Conservation (phyloP, 2,329 filamentous ascomycete species). For the Shiraia sp. region DNA sequence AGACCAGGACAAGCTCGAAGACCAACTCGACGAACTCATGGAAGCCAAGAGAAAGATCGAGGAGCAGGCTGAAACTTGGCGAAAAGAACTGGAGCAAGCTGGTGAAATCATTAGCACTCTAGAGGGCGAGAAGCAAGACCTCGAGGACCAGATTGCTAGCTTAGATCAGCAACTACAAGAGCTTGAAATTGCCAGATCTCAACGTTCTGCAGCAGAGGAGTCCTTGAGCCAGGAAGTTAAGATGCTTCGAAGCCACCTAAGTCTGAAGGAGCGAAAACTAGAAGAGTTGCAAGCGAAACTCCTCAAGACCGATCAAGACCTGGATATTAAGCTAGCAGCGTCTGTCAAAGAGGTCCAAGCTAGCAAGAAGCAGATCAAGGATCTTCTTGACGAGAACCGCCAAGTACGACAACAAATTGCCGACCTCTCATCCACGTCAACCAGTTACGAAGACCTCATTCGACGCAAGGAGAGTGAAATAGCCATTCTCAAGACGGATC, state of each 20-base stretch:
- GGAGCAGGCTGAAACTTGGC: slow-evolving; percentile 77
- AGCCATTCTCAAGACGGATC: slow-evolving; percentile 79
- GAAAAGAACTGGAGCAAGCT: slow-evolving; percentile 87
- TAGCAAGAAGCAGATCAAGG: slow-evolving; percentile 73
- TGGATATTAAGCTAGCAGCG: slow-evolving; percentile 79
- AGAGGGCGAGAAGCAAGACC: slow-evolving; percentile 80
- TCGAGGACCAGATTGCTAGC: slow-evolving; percentile 68
- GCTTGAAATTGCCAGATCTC: slow-evolving; percentile 69
- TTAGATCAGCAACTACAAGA: slow-evolving; percentile 74
- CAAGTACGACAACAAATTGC: slow-evolving; percentile 83
- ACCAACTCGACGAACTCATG: slow-evolving; percentile 87
- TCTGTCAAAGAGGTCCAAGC: slow-evolving; percentile 79
- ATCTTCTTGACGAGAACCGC: slow-evolving; percentile 78
- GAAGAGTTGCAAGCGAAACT: slow-evolving; percentile 85
- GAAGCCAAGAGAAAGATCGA: slow-evolving; percentile 88
- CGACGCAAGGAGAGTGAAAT: slow-evolving; percentile 94
- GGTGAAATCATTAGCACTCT: slow-evolving; percentile 82
- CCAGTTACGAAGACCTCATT: slow-evolving; percentile 92
- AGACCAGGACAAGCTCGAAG: slow-evolving; percentile 91
- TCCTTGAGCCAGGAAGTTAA: slow-evolving; percentile 81
- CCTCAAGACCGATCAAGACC: slow-evolving; percentile 82
- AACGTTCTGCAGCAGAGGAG: slow-evolving; percentile 76
- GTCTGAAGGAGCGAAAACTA: slow-evolving; percentile 85
- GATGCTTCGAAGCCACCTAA: slow-evolving; percentile 87
- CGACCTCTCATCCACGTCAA: slow-evolving; percentile 86